Evolutionary conservation across 2,329 filamentous ascomycete genomes (phyloP).

Genomic region (Sporothrix dimorphospora): DNA sequence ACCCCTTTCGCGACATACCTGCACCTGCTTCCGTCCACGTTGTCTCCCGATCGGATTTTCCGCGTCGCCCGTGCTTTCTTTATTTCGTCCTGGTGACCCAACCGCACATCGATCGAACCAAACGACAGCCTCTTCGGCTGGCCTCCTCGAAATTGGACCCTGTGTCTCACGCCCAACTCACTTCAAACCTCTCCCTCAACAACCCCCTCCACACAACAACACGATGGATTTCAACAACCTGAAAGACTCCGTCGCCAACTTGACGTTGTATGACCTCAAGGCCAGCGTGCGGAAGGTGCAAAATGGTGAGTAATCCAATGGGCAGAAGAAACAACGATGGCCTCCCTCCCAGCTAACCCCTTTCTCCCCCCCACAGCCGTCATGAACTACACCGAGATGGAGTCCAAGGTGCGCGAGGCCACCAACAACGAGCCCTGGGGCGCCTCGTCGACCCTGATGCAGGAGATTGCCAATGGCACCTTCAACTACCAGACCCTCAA

Average conservation of each 20-base stretch:
- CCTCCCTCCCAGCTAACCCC: neutral
- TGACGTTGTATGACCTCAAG: constrained; percentile 94
- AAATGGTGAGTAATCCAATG: constrained; percentile 92
- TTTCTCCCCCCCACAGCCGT: constrained; percentile 64
- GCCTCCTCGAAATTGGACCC: neutral
- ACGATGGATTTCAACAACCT: constrained; percentile 83
- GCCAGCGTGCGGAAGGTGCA: constrained; percentile 93
- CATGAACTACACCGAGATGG: constrained; percentile 88
- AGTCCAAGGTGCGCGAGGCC: constrained; percentile 81
- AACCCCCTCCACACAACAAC: neutral
- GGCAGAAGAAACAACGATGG: neutral
- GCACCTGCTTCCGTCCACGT: constrained; percentile 4
- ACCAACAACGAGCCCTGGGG: constrained; percentile 99
- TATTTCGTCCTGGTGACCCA: neutral
- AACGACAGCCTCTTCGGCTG: neutral
- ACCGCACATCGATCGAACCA: neutral
- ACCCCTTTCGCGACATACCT: constrained; percentile 6
- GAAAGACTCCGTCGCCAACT: constrained; percentile 84
- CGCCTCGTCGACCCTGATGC: constrained; percentile 80
- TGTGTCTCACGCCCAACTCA: neutral
- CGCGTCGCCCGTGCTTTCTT: neutral
- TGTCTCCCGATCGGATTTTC: neutral
- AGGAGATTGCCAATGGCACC: constrained; percentile 96
- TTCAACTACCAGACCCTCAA: constrained; percentile 98
- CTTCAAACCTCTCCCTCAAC: neutral